These are phyloP conservation scores for Clavulina sp. DNA, from an alignment of 768 basidiomycete genomes.

Conservation along the genomic window DNA sequence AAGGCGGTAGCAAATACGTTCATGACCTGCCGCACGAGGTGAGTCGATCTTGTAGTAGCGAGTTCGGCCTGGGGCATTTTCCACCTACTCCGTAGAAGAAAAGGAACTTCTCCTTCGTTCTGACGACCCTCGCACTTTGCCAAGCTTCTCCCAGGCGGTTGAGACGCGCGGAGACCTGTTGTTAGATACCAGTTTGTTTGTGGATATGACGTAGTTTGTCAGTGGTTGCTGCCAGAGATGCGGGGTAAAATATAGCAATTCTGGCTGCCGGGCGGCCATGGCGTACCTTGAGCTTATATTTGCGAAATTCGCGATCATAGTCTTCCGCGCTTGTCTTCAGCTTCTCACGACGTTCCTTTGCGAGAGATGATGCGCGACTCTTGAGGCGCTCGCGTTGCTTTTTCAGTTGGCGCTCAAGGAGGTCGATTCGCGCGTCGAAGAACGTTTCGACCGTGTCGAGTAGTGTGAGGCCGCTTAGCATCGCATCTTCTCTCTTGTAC, in stretches of 20 bases:
- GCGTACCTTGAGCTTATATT: slow-evolving; percentile 66
- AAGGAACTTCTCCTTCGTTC: slow-evolving; percentile 51
- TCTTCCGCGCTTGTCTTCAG: slow-evolving; percentile 49
- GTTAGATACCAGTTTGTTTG: no score
- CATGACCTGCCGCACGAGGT: slow-evolving; percentile 81
- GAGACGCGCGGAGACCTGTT: slow-evolving; percentile 75
- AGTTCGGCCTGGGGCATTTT: neutral
- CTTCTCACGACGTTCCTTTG: slow-evolving; percentile 55
- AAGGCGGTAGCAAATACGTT: slow-evolving; percentile 69
- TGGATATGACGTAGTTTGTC: no score
- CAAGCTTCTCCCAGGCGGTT: slow-evolving; percentile 62
- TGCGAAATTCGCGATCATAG: slow-evolving; percentile 70
- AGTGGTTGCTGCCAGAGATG: no score
- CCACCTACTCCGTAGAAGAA: neutral
- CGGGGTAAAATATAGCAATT: neutral
- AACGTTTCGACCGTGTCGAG: slow-evolving; percentile 82
- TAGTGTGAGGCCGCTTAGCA: neutral
- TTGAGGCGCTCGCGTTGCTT: slow-evolving; percentile 76
- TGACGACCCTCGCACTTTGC: slow-evolving; percentile 81
- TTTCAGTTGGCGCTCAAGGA: slow-evolving; percentile 54
- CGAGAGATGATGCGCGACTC: slow-evolving; percentile 56
- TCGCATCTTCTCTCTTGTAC: no score
- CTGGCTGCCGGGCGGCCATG: neutral
- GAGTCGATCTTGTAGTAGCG: neutral
- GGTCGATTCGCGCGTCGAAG: slow-evolving; percentile 61